Conservation (phyloP, 257 asterid species). For the Ligustrum vulgare region DNA sequence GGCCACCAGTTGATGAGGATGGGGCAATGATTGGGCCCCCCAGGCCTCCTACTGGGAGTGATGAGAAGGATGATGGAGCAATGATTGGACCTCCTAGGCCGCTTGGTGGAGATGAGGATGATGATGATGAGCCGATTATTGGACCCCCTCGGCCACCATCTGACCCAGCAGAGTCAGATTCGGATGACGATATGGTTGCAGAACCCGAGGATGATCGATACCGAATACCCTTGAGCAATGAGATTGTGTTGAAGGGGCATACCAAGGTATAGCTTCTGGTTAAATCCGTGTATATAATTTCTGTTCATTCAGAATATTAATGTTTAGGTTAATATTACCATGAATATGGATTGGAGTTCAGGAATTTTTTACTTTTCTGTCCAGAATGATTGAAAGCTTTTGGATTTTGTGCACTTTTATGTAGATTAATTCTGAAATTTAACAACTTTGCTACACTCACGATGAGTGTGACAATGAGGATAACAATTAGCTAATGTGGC, state of each 20-base stretch:
- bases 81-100: conserved; percentile 74
- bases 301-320: neutral
- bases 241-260: conserved; percentile 89
- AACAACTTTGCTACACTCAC: no score
- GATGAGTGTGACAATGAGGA: no score
- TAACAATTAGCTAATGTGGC: no score
- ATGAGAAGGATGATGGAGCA: conserved; percentile 36
- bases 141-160: conserved; percentile 64
- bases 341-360: neutral
- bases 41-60: conserved; percentile 37
- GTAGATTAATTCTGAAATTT: no score
- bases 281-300: neutral
- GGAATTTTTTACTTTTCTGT: neutral
- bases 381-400: conserved; percentile 6
- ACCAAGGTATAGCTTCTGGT: conserved; percentile 55
- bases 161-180: conserved; percentile 40
- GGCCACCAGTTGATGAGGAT: conserved; percentile 33
- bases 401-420: neutral
- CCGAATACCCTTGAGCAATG: conserved; percentile 88
- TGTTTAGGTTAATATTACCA: neutral
- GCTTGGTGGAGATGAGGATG: conserved; percentile 26
- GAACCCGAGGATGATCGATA: conserved; percentile 50
- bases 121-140: conserved; percentile 40
- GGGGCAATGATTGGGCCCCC: conserved; percentile 54
- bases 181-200: conserved; percentile 61